Evolutionary conservation across 2,329 filamentous ascomycete species (phyloP).

Genomic region (Sclerotinia minor): DNA sequence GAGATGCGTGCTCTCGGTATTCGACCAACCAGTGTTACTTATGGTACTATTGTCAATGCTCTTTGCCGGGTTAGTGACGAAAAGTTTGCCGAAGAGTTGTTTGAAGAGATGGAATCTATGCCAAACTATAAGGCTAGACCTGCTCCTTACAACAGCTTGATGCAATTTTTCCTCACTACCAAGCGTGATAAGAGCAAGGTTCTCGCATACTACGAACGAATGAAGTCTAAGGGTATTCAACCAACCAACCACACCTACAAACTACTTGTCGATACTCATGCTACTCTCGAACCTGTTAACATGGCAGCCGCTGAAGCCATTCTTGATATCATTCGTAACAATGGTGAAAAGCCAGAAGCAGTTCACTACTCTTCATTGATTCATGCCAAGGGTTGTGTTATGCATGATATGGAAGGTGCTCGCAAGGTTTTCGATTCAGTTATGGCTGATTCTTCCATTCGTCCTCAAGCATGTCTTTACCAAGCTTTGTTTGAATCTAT

Average conservation of each 20-base stretch:
- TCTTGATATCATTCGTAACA: slow-evolving; percentile 71
- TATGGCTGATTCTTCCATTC: slow-evolving; percentile 64
- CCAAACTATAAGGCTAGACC: slow-evolving; percentile 98
- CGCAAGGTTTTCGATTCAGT: slow-evolving; percentile 80
- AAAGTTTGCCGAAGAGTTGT: slow-evolving; percentile 95
- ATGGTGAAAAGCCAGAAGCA: slow-evolving; percentile 77
- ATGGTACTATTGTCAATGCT: slow-evolving; percentile 97
- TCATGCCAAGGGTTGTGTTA: slow-evolving; percentile 90
- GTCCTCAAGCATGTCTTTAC: slow-evolving; percentile 82
- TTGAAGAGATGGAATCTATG: slow-evolving; percentile 99
- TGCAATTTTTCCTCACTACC: slow-evolving; percentile 98
- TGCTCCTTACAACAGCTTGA: slow-evolving; percentile 98
- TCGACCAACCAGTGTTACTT: slow-evolving; percentile 94
- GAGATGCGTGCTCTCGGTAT: slow-evolving; percentile 95
- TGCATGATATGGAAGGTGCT: slow-evolving; percentile 86
- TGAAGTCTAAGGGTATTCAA: slow-evolving; percentile 81
- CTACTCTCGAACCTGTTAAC: slow-evolving; percentile 87
- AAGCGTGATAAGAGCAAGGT: slow-evolving; percentile 96
- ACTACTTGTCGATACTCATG: slow-evolving; percentile 91
- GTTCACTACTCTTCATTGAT: slow-evolving; percentile 96
- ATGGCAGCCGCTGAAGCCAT: slow-evolving; percentile 85
- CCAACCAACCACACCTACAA: slow-evolving; percentile 98
- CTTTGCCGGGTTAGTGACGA: slow-evolving; percentile 96
- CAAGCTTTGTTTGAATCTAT: slow-evolving; percentile 96
- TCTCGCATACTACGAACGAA: slow-evolving; percentile 89